These are phyloP conservation scores for Sphagnurus paluster DNA, from an alignment of 1,284 basidiomycete species.

Conservation along the genomic window DNA sequence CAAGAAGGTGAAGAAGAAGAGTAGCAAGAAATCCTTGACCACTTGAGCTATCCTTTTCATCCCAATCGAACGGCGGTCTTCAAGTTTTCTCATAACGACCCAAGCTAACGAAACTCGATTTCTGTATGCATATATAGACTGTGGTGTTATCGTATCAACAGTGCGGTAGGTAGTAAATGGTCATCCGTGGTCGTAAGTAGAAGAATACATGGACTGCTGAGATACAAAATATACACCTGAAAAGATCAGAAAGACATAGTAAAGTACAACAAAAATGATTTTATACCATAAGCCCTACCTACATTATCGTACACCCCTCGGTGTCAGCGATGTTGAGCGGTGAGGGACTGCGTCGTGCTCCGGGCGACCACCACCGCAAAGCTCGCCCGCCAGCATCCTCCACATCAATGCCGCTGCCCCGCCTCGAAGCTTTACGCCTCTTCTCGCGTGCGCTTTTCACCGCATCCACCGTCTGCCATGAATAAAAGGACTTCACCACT, in stretches of 20 bases:
- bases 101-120: not conserved
- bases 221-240: constrained; percentile 7
- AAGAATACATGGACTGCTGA: not conserved
- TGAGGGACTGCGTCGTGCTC: constrained; percentile 33
- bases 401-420: constrained; percentile 29
- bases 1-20: constrained; percentile 29
- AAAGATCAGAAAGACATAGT: constrained; percentile 13
- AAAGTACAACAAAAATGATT: constrained; percentile 12
- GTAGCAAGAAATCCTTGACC: constrained; percentile 19
- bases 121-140: not conserved
- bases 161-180: constrained; percentile 2
- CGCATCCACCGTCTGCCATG: constrained; percentile 82
- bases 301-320: constrained; percentile 45
- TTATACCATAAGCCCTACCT: constrained; percentile 18
- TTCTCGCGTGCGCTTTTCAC: constrained; percentile 66
- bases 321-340: constrained; percentile 35
- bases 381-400: constrained; percentile 20
- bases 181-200: constrained; percentile 3
- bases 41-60: not conserved
- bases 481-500: constrained; percentile 82
- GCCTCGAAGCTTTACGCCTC: constrained; percentile 46
- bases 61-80: not conserved
- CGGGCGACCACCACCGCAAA: constrained; percentile 43
- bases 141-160: not conserved
- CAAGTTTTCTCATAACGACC: not conserved